Conservation (phyloP, 169 alveolate genomes). For the Fabrea salina region DNA sequence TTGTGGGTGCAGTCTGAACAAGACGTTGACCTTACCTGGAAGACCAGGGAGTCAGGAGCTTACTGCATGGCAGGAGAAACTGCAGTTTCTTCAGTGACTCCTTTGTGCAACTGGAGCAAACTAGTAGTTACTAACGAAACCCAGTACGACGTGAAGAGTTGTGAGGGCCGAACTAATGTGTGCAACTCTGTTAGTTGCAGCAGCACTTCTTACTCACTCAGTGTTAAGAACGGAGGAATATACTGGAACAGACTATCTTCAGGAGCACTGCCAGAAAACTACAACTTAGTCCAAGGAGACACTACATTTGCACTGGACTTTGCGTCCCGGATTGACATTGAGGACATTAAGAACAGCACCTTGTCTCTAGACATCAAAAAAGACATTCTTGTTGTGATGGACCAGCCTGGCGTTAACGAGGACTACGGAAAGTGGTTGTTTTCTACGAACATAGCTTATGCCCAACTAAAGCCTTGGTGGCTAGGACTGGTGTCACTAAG, state of each 20-base stretch:
- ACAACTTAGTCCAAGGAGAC: not conserved
- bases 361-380: not conserved
- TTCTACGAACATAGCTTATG: not conserved
- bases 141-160: not conserved
- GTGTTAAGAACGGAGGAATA: not conserved
- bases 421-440: slow-evolving; percentile 5
- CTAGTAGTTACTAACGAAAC: not conserved
- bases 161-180: not conserved
- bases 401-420: not conserved
- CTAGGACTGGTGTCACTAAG: not conserved
- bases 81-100: not conserved
- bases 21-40: not conserved
- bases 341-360: not conserved
- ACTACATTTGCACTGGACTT: not conserved
- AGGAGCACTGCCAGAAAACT: not conserved
- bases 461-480: not conserved
- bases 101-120: not conserved
- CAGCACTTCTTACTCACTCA: not conserved
- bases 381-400: not conserved
- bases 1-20: not conserved
- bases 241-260: not conserved
- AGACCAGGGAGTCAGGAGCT: not conserved
- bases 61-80: not conserved
- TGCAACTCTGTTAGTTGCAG: not conserved
- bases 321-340: not conserved